Conservation (phyloP, 2,329 filamentous ascomycete species). For the Atkinsonella hypoxylon region DNA sequence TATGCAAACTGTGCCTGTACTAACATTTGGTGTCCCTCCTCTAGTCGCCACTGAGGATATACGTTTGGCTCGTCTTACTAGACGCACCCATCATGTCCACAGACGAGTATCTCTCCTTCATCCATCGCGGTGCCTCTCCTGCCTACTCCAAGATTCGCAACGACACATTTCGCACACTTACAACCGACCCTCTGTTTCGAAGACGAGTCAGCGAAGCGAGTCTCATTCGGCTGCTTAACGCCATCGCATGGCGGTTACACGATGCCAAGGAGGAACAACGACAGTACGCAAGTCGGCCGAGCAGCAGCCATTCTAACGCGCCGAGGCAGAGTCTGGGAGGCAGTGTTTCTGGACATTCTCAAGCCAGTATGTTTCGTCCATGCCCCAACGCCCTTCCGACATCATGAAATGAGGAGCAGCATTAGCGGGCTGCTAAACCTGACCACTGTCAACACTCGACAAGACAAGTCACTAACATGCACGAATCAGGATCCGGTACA, state of each 20-base stretch:
- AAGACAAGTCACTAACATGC: conserved; percentile 20
- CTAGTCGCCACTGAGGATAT: conserved; percentile 84
- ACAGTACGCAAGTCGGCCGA: conserved; percentile 20
- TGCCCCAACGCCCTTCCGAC: background rate
- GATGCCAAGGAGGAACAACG: conserved; percentile 52
- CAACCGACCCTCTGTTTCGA: conserved; percentile 93
- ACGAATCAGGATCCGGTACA: conserved; percentile 49
- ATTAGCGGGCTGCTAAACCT: background rate
- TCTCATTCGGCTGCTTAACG: conserved; percentile 86
- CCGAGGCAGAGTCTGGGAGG: conserved; percentile 20
- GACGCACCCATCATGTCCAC: conserved; percentile 77
- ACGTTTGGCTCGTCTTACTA: conserved; percentile 90
- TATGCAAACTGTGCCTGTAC: background rate
- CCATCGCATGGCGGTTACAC: conserved; percentile 85
- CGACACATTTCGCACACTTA: conserved; percentile 92
- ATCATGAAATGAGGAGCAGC: background rate
- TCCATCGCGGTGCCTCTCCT: conserved; percentile 86
- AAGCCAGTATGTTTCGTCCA: conserved; percentile 25
- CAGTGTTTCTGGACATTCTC: conserved; percentile 25
- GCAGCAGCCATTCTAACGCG: conserved; percentile 25
- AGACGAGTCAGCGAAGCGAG: conserved; percentile 91
- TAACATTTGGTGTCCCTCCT: background rate
- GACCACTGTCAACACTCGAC: background rate
- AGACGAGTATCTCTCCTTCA: conserved; percentile 76
- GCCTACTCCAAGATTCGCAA: conserved; percentile 97